Base-by-base conservation (phyloP, 2,329 filamentous ascomycete species). In the Emydomyces testavorans region DNA sequence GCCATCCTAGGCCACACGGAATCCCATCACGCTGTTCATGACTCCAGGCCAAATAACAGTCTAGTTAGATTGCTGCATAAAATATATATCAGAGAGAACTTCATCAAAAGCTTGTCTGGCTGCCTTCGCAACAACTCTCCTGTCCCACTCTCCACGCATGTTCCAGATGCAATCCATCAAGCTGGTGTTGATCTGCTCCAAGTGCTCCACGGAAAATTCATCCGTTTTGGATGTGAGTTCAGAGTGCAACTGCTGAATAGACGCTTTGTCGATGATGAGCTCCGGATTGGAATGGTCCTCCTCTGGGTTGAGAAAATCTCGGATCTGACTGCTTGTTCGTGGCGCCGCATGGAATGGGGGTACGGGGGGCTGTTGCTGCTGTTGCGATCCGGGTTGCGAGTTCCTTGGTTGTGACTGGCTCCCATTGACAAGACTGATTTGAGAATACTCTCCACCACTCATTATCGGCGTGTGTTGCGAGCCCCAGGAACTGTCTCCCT, bases 141-240 rank as follows among this genome's bases (percentile, higher is more conserved):
- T 79, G 65, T 98, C 92, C 78, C 85, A 92, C 59, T 93, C 82
- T 40, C 79, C 75, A 42, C 88, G 77, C 51, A 76, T 77, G 52
- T 74, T 75, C 92, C 92, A 98, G 37, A 96, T 77, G 53, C 82
- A 79, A 52, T 90, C 84, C 90, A 96, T 96, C 53, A 96, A 71
- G 55, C 83, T 80, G 6, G 88, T 82, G 63, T 89, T 89, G 62
- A 95, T 82, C 65, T 96, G 90, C 71, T 96, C 90, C 16, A 98
- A 71, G 64, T 98, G 90, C 67, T 98, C 92, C 45, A 98, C 85
- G 0, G 82, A 85, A 63, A 85, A 85, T 0, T 85, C 86, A 16
- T 78, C 81, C 1, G 85, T 90, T 37, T 74, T 72, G 23, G 76
- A 67, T 0, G 82, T 80, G 28, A 94, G 69, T 31, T 78, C 71